These are phyloP conservation scores for Sequoia sempervirens DNA, from an alignment of 75 land plant genomes.

Conservation along the genomic window DNA sequence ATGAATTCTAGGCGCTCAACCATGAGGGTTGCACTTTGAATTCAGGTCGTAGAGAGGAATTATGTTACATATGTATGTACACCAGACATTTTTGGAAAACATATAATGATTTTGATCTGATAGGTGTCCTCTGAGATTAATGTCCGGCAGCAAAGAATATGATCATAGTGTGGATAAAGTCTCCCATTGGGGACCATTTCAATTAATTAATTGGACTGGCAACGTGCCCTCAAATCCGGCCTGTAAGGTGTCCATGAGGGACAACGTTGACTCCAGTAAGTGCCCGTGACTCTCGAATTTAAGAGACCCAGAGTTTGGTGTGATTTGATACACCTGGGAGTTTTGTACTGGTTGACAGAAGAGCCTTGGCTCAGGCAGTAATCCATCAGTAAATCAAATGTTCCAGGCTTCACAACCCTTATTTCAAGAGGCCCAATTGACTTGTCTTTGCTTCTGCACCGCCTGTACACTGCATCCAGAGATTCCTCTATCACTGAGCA, in stretches of 20 bases:
- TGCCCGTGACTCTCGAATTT: conserved; percentile 29
- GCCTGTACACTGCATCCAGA: conserved; percentile 38
- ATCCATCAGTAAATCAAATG: conserved; percentile 43
- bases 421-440: conserved; percentile 56
- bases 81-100: not conserved
- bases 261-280: conserved; percentile 24
- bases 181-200: not conserved
- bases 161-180: not conserved
- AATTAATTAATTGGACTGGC: not conserved
- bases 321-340: conserved; percentile 47
- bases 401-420: conserved; percentile 36
- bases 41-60: not conserved
- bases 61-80: conserved; percentile 10
- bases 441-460: conserved; percentile 31
- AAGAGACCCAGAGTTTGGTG: conserved; percentile 22
- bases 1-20: not conserved
- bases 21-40: not conserved
- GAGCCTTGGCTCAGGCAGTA: conserved; percentile 33
- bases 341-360: conserved; percentile 54
- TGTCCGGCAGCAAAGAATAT: not conserved
- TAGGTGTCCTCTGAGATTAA: not conserved
- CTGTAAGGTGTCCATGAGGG: conserved; percentile 35
- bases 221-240: not conserved
- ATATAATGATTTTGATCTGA: not conserved
- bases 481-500: conserved; percentile 34